Evolutionary conservation across 2,329 filamentous ascomycete species (phyloP), one percentile per base, ranked within the genome.

Genomic region (Botrytis deweyae): DNA sequence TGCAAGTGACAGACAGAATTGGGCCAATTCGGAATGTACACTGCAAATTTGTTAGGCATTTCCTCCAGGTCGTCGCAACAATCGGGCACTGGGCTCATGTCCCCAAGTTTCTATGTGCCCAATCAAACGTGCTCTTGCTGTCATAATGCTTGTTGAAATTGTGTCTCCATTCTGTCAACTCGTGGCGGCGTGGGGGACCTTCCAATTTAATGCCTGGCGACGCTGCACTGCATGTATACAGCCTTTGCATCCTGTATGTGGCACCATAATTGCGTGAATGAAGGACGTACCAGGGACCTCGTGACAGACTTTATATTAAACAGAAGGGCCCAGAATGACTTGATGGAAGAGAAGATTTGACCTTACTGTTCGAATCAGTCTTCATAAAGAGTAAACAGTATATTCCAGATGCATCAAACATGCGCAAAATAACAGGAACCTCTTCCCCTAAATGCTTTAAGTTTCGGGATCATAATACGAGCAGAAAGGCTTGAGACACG

Each of bases 401-500:
- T 18, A 29, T 58, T 18, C 3, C 14, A 29, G 14, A 9, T 55
- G 52, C 52, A 58, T 18, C n/a, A 64, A 42, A 18, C n/a, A n/a
- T 44, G 44, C 40, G 40, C 44, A 46, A 49, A 66, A 33, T 29
- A 25, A 25, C 20, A 40, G 22, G 14, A 38, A 20, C 22, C 33
- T 55, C 12, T 10, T 1, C 36, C 6, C 36, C 10, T 6, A 65
- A 29, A 29, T 55, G 25, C 36, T 12, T 25, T 20, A 58, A 22
- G 49, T 33, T 55, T 68, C 16, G 16, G 10, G 42, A 36, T 36
- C 25, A n/a, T 70, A 55, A 44, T 40, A 55, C 70, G 44, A n/a
- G 44, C 22, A 38, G 22, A 22, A 49, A 12, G 25, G 29, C 58
- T 71, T 52, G 40, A 63, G 69, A 71, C 58, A 71, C 58, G 52